Conservation (phyloP, 345 rosid species). For the Citrus sinensis region DNA sequence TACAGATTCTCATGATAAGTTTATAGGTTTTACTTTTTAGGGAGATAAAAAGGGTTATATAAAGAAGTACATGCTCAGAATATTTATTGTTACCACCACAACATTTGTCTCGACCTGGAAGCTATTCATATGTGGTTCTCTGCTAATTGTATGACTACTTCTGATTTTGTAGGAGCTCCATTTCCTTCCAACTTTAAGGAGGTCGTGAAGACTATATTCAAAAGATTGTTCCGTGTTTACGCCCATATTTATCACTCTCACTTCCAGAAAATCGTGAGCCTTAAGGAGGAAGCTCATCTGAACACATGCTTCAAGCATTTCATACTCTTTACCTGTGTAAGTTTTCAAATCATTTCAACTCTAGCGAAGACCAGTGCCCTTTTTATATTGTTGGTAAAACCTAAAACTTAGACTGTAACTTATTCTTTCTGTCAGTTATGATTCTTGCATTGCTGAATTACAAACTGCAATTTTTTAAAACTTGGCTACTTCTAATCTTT, state of each 20-base stretch:
- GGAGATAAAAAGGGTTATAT: not conserved
- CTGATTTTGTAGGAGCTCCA: conserved; percentile 66
- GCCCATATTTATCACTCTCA: conserved; percentile 96
- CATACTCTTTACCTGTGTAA: conserved; percentile 90
- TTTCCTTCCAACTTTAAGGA: conserved; percentile 96
- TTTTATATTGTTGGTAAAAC: not conserved
- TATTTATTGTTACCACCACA: no score
- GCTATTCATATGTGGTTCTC: not conserved
- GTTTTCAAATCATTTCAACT: conserved; percentile 19
- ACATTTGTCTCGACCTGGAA: no score
- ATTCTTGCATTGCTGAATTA: not conserved
- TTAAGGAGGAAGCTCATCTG: conserved; percentile 98
- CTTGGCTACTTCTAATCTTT: not conserved
- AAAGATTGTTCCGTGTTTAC: conserved; percentile 91
- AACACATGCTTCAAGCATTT: conserved; percentile 99
- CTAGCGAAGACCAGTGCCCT: not conserved
- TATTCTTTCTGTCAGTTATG: not conserved
- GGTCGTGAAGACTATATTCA: conserved; percentile 94
- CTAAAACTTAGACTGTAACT: not conserved
- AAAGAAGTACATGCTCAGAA: not conserved
- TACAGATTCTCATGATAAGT: not conserved
- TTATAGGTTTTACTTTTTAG: not conserved
- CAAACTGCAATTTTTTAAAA: not conserved
- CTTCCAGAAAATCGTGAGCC: conserved; percentile 98
- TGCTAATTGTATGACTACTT: not conserved